Percentiles rank a stretch among this genome's conserved stretches.
Evolutionary conservation across 805 yeast genomes (phyloP).

Genomic region (Yamadazyma olivae): DNA sequence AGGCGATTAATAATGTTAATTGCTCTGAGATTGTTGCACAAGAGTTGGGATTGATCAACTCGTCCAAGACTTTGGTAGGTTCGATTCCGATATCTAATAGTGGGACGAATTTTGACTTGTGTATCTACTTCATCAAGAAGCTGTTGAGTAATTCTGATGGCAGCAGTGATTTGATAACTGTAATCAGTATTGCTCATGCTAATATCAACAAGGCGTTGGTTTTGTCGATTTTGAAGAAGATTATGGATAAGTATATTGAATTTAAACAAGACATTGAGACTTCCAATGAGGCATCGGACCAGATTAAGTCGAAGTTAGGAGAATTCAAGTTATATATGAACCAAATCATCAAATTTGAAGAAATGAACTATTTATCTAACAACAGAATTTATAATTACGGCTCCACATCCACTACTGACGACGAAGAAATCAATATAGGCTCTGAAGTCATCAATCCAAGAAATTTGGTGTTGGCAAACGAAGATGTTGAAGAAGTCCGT

Average conservation of each 20-base stretch:
- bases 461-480: conserved; percentile 39
- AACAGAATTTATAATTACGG: conserved; percentile 33
- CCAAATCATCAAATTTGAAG: conserved; percentile 55
- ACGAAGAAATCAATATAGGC: conserved; percentile 16
- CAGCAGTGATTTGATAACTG: conserved; percentile 49
- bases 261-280: conserved; percentile 30
- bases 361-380: conserved; percentile 40
- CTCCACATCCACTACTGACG: conserved; percentile 12
- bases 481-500: conserved; percentile 63
- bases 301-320: conserved; percentile 28
- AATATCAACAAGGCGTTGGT: conserved; percentile 45
- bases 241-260: conserved; percentile 48
- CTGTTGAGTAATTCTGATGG: conserved; percentile 38
- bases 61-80: conserved; percentile 42
- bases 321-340: conserved; percentile 57
- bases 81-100: conserved; percentile 29
- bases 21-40: conserved; percentile 53
- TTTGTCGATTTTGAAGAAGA: conserved; percentile 45
- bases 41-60: conserved; percentile 53
- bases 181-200: conserved; percentile 46
- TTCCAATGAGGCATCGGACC: conserved; percentile 7
- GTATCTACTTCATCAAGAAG: conserved; percentile 50
- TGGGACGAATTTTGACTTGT: conserved; percentile 26
- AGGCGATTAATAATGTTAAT: conserved; percentile 42
- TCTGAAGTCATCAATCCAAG: conserved; percentile 30